Evolutionary conservation across 2,329 filamentous ascomycete species (phyloP).

Genomic region (Colletotrichum sp.): DNA sequence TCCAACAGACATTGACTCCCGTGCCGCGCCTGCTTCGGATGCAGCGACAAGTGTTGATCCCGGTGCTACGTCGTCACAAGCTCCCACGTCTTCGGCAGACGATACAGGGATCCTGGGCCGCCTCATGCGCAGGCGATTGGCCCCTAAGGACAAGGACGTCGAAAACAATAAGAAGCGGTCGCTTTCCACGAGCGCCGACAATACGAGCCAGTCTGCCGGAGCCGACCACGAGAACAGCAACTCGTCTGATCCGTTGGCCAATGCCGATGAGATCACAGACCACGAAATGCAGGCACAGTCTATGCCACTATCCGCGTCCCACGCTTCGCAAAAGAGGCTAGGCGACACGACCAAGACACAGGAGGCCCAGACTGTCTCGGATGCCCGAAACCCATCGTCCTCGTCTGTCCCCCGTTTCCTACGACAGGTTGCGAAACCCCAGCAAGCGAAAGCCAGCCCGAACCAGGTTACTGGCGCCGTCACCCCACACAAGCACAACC

Average conservation of each 20-base stretch:
- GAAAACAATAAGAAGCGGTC: not conserved
- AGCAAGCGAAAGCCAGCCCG: not conserved
- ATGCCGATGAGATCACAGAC: not conserved
- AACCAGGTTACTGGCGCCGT: not conserved
- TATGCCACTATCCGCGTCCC: not conserved
- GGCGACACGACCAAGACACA: not conserved
- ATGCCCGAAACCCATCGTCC: not conserved
- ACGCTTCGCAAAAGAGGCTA: not conserved
- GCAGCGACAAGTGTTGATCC: not conserved
- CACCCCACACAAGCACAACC: not conserved
- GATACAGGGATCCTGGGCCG: constrained; percentile 8
- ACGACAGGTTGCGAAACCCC: not conserved
- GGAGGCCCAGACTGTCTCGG: not conserved
- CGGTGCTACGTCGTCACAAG: not conserved
- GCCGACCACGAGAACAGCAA: not conserved
- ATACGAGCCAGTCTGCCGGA: not conserved
- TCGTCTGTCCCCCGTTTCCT: constrained; percentile 6
- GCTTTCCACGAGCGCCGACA: not conserved
- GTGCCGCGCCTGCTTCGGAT: not conserved
- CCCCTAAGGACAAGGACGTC: not conserved
- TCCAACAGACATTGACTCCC: not conserved
- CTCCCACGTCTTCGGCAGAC: constrained; percentile 3
- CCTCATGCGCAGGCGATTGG: constrained; percentile 10
- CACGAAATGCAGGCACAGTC: not conserved
- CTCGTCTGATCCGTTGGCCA: not conserved